A percentile compares a stretch with the other conserved stretches of the same genome.
phyloP scores from a whole-genome alignment of 139 green algal genomes.

The Tetraselmis striata region DNA sequence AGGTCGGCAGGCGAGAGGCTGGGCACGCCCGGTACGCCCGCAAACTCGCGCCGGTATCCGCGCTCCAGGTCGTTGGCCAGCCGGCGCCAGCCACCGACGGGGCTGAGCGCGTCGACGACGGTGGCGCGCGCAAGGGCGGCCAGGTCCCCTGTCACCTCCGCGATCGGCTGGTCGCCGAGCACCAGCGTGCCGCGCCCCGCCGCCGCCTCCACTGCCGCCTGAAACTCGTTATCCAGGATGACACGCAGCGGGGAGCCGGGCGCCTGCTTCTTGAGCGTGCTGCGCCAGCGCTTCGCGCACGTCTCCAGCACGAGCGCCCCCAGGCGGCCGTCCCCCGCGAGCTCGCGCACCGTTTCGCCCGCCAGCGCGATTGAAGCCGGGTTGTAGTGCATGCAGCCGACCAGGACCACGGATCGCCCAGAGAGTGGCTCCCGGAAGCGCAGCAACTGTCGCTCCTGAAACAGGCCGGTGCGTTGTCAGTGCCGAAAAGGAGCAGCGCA shows the following conservation, averaged over 20 bases:
- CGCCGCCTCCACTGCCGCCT: conserved; percentile 7
- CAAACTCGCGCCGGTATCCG: background rate
- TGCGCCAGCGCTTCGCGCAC: conserved; percentile 11
- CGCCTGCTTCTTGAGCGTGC: conserved; percentile 7
- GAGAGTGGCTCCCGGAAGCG: conserved; percentile 6
- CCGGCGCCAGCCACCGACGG: conserved; percentile 2
- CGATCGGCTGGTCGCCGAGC: conserved; percentile 20
- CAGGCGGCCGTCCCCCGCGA: background rate
- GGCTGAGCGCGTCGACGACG: background rate
- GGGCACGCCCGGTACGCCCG: background rate
- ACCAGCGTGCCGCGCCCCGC: background rate
- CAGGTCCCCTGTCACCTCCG: background rate
- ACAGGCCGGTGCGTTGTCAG: no score
- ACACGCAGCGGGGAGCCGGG: background rate
- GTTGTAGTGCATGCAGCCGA: conserved; percentile 26
- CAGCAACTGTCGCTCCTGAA: conserved; percentile 10
- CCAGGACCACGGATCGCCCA: no score
- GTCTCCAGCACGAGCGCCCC: conserved; percentile 13
- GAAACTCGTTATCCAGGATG: conserved; percentile 22
- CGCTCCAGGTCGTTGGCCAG: background rate
- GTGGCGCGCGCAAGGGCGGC: background rate
- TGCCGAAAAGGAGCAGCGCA: no score
- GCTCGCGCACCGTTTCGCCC: background rate
- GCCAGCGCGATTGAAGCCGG: conserved; percentile 6
- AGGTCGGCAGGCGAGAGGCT: background rate